Conservation (phyloP, 75 land plant species). For the Selaginella moellendorffii region DNA sequence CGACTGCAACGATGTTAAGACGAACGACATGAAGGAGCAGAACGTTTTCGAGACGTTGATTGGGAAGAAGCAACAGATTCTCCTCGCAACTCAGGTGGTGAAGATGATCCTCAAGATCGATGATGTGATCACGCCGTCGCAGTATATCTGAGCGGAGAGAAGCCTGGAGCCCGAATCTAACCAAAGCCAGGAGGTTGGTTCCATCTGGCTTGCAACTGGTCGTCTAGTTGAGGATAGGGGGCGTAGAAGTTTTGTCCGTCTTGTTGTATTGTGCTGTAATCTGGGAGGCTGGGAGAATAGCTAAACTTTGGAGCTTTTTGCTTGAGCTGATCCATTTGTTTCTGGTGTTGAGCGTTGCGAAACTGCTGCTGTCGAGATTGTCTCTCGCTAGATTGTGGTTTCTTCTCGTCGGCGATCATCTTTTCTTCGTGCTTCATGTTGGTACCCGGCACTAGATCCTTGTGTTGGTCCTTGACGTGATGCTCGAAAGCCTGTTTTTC, state of each 20-base stretch:
- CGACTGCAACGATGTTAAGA: conserved; percentile 93
- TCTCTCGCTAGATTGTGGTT: background rate
- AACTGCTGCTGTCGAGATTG: background rate
- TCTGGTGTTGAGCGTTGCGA: background rate
- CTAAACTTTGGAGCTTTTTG: background rate
- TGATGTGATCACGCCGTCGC: conserved; percentile 69
- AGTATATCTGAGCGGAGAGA: too few relatives aligned
- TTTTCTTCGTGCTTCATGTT: background rate
- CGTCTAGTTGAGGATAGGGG: too few relatives aligned
- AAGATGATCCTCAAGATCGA: conserved; percentile 98
- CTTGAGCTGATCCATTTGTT: background rate
- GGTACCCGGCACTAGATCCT: conserved; percentile 21
- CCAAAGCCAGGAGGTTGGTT: too few relatives aligned
- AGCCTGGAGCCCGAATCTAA: too few relatives aligned
- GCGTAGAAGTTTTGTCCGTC: too few relatives aligned
- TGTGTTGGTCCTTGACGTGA: conserved; percentile 60
- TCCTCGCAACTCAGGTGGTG: conserved; percentile 95
- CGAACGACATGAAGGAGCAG: conserved; percentile 86
- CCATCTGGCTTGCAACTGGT: too few relatives aligned
- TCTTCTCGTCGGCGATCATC: background rate
- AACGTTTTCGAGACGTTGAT: conserved; percentile 93
- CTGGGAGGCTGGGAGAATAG: too few relatives aligned
- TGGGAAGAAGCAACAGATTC: conserved; percentile 89
- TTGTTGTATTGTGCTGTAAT: too few relatives aligned
- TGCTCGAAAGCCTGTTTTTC: conserved; percentile 61